Evolutionary conservation across 345 rosid genomes (phyloP).

Genomic region (Ceriops tagal): DNA sequence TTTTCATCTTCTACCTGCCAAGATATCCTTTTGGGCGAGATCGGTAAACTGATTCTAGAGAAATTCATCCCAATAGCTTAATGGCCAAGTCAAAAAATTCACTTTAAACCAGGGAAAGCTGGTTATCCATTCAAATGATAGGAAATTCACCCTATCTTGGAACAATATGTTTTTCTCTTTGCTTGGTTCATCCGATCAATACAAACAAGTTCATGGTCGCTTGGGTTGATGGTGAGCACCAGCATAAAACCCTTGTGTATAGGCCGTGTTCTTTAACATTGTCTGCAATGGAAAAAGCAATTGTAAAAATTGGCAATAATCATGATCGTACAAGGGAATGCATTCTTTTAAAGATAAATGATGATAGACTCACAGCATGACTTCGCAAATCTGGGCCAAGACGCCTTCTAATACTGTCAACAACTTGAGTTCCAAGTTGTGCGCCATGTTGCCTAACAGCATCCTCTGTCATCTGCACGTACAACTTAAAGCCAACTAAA

Average conservation of each 20-base stretch:
- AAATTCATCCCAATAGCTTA: too few species aligned
- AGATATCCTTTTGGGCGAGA: too few species aligned
- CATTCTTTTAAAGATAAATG: neutral
- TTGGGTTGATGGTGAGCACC: slow-evolving; percentile 43
- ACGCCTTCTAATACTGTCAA: slow-evolving; percentile 44
- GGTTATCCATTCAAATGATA: too few species aligned
- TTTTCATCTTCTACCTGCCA: too few species aligned
- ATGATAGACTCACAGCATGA: slow-evolving; percentile 52
- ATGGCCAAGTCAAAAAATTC: too few species aligned
- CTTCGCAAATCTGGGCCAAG: slow-evolving; percentile 54
- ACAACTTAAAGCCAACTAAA: slow-evolving; percentile 1
- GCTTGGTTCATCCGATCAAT: neutral
- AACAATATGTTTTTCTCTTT: too few species aligned
- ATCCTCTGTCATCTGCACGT: slow-evolving; percentile 47
- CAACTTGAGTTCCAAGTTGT: slow-evolving; percentile 44
- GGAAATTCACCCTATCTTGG: too few species aligned
- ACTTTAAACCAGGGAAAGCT: too few species aligned
- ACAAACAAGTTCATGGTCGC: slow-evolving; percentile 8
- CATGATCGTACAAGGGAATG: neutral
- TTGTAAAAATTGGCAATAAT: slow-evolving; percentile 6
- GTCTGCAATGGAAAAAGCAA: slow-evolving; percentile 40
- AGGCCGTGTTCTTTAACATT: slow-evolving; percentile 80
- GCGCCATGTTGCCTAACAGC: slow-evolving; percentile 40
- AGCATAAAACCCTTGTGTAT: slow-evolving; percentile 74
- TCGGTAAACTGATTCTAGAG: too few species aligned